phyloP scores from a whole-genome alignment of 495 filamentous ascomycete genomes.

The Coniosporium apollinis region DNA sequence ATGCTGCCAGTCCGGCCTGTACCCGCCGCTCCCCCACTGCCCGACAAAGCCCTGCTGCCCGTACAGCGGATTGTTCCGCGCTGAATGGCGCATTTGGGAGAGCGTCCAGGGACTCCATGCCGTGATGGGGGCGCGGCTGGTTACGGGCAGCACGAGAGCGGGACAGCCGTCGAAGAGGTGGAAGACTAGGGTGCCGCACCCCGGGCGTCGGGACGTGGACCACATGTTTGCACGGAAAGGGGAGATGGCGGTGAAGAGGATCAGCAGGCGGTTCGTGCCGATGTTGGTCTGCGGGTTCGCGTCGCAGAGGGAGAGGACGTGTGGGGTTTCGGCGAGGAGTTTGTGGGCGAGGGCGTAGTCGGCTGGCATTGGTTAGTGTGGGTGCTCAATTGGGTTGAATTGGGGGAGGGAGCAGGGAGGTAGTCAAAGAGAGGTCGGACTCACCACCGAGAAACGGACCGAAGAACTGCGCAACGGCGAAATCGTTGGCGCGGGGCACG shows the following conservation, averaged over 20 bases:
- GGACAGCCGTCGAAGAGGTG: slow-evolving; percentile 25
- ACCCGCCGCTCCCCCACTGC: no score
- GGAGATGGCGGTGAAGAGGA: slow-evolving; percentile 23
- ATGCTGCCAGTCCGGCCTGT: no score
- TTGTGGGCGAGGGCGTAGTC: slow-evolving; percentile 27
- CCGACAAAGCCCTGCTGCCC: no score
- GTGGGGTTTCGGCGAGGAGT: slow-evolving; percentile 18
- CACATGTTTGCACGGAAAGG: slow-evolving; percentile 25
- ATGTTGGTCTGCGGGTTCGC: slow-evolving; percentile 20
- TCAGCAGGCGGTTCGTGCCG: slow-evolving; percentile 20
- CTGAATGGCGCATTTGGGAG: no score
- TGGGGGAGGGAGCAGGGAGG: not conserved
- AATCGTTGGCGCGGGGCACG: no score
- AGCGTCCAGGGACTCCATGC: no score
- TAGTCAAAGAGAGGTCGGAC: slow-evolving; percentile 3
- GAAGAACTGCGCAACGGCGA: no score
- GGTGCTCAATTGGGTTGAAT: not conserved
- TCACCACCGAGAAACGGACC: slow-evolving; percentile 22
- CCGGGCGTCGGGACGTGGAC: slow-evolving; percentile 25
- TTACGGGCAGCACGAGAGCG: slow-evolving; percentile 19
- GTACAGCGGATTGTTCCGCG: no score
- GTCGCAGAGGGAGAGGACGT: slow-evolving; percentile 20
- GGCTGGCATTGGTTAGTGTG: slow-evolving; percentile 5
- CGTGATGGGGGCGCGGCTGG: no score
- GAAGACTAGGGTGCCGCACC: slow-evolving; percentile 25